phyloP scores from a whole-genome alignment of 2,329 filamentous ascomycete species.

The Colletotrichum chrysophilum region DNA sequence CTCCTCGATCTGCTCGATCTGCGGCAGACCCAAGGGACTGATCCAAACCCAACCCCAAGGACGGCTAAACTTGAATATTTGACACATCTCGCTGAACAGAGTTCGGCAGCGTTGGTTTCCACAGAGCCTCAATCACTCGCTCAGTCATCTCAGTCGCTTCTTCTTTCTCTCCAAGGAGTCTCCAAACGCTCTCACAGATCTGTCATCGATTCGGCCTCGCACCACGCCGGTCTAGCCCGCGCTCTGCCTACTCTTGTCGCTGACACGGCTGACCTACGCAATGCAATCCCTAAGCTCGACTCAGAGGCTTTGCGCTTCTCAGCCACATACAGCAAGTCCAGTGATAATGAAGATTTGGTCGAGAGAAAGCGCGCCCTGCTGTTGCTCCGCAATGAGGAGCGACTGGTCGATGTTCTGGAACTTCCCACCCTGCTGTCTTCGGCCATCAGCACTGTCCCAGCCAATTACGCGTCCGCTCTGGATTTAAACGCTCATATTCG shows the following conservation, averaged over 20 bases:
- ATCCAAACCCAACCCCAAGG: neutral
- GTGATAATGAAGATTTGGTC: slow-evolving; percentile 72
- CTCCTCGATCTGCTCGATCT: slow-evolving; percentile 82
- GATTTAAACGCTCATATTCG: slow-evolving; percentile 95
- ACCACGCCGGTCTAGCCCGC: slow-evolving; percentile 75
- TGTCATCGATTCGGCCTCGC: slow-evolving; percentile 80
- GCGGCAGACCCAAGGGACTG: slow-evolving; percentile 31
- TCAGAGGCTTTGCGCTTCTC: slow-evolving; percentile 81
- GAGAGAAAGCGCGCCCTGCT: slow-evolving; percentile 81
- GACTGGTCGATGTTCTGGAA: slow-evolving; percentile 89
- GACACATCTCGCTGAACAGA: slow-evolving; percentile 76
- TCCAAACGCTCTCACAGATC: slow-evolving; percentile 88
- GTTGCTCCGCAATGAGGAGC: slow-evolving; percentile 84
- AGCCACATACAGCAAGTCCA: slow-evolving; percentile 77
- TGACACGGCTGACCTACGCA: slow-evolving; percentile 70
- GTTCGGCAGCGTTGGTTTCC: slow-evolving; percentile 73
- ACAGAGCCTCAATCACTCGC: slow-evolving; percentile 81
- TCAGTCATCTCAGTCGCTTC: slow-evolving; percentile 79
- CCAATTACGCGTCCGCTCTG: slow-evolving; percentile 86
- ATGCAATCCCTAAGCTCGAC: slow-evolving; percentile 80
- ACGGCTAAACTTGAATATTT: slow-evolving; percentile 67
- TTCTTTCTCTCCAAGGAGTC: slow-evolving; percentile 84
- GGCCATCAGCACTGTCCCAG: slow-evolving; percentile 68
- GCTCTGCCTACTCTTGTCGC: slow-evolving; percentile 74
- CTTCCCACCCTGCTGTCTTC: slow-evolving; percentile 85